These are phyloP conservation scores for Anthoceros angustus DNA, from an alignment of 225 moss, liverwort and hornwort genomes.

Conservation along the genomic window DNA sequence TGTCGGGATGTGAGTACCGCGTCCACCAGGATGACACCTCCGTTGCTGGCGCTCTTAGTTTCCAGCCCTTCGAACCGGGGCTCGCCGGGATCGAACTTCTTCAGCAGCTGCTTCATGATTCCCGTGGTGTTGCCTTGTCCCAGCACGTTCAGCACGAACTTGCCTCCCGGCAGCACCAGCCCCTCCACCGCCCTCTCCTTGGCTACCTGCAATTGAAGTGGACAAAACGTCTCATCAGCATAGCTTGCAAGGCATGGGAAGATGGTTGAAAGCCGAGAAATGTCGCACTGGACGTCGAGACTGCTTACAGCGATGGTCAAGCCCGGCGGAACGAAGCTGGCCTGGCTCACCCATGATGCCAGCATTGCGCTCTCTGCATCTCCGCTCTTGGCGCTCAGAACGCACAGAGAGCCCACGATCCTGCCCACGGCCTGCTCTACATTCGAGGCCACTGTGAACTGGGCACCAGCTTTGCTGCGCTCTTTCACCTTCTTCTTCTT, in stretches of 20 bases:
- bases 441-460: constrained; percentile 43
- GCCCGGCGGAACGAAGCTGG: constrained; percentile 93
- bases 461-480: constrained; percentile 28
- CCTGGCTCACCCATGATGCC: constrained; percentile 97
- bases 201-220: constrained; percentile 38
- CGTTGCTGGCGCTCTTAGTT: constrained; percentile 40
- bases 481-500: constrained; percentile 44
- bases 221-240: neutral
- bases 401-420: constrained; percentile 77
- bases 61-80: constrained; percentile 40
- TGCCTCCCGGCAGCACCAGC: constrained; percentile 54
- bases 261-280: neutral
- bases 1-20: constrained; percentile 23
- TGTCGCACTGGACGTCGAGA: neutral
- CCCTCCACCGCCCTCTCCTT: constrained; percentile 96
- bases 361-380: constrained; percentile 98
- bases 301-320: constrained; percentile 70
- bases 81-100: constrained; percentile 67
- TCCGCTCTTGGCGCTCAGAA: constrained; percentile 61
- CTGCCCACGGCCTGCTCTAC: constrained; percentile 90
- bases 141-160: constrained; percentile 73
- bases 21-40: constrained; percentile 46
- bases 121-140: constrained; percentile 48
- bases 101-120: constrained; percentile 64
- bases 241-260: neutral